These are phyloP conservation scores for Epichloe coenophiala DNA, from an alignment of 2,329 filamentous ascomycete species.

Conservation along the genomic window DNA sequence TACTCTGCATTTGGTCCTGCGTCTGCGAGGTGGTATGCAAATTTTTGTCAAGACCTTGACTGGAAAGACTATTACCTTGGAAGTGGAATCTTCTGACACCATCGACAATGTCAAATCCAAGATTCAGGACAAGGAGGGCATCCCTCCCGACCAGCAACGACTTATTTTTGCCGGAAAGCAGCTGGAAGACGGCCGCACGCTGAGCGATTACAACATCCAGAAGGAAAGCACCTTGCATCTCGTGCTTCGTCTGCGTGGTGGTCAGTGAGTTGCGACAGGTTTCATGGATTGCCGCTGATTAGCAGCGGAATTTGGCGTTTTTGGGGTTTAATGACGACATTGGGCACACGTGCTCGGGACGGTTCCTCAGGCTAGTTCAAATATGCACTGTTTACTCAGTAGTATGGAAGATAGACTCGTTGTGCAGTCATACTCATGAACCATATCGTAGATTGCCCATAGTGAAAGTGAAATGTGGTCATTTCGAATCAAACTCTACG, in stretches of 20 bases:
- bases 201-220: constrained; percentile 95
- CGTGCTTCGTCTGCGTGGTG: constrained; percentile 69
- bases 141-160: constrained; percentile 83
- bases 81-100: constrained; percentile 79
- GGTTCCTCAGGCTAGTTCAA: neutral
- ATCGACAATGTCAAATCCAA: constrained; percentile 93
- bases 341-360: neutral
- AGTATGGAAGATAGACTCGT: neutral
- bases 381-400: neutral
- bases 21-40: constrained; percentile 81
- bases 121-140: constrained; percentile 88
- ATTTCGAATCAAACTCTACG: neutral
- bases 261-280: constrained; percentile 47
- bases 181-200: constrained; percentile 78
- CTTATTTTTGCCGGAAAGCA: constrained; percentile 92
- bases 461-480: no score
- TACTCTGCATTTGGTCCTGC: constrained; percentile 67
- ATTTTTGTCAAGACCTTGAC: constrained; percentile 81
- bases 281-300: constrained; percentile 23
- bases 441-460: no score
- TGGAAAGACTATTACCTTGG: constrained; percentile 87
- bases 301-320: constrained; percentile 62
- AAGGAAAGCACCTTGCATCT: constrained; percentile 76
- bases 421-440: neutral
- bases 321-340: neutral